Conservation (phyloP, 345 rosid species). For the Populus euphratica region DNA sequence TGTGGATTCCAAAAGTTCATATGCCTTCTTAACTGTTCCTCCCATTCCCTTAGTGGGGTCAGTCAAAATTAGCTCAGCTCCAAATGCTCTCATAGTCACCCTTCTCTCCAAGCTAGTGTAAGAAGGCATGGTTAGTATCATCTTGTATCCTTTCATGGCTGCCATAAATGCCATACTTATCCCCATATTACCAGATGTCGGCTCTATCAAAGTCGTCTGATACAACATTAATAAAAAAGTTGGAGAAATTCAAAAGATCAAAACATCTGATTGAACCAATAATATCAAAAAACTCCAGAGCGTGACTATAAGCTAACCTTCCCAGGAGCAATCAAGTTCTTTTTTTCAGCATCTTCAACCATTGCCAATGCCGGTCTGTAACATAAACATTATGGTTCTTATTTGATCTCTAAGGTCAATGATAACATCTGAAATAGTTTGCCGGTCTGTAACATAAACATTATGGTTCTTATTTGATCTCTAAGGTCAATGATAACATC, state of each 20-base stretch:
- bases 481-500: not conserved
- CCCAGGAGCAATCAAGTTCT: constrained; percentile 63
- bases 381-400: not conserved
- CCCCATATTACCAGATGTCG: constrained; percentile 97
- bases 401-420: not conserved
- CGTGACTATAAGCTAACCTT: constrained; percentile 41
- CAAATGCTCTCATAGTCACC: constrained; percentile 90
- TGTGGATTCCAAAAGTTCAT: constrained; percentile 69
- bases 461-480: not conserved
- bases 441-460: constrained; percentile 59
- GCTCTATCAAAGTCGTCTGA: constrained; percentile 87
- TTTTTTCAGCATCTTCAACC: constrained; percentile 78
- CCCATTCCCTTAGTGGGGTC: constrained; percentile 98
- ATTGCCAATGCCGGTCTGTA: constrained; percentile 84
- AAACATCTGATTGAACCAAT: not conserved
- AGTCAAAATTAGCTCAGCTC: constrained; percentile 87
- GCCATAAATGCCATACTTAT: constrained; percentile 96
- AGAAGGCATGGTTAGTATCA: constrained; percentile 93
- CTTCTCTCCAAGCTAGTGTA: constrained; percentile 97
- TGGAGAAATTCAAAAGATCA: not conserved
- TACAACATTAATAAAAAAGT: not conserved
- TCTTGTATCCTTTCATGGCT: constrained; percentile 83
- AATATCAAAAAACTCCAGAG: not conserved
- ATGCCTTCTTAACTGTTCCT: constrained; percentile 90
- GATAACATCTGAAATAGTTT: not conserved